Base-by-base conservation (phyloP, 2,329 filamentous ascomycete genomes). In the Aspergillus sp. region DNA sequence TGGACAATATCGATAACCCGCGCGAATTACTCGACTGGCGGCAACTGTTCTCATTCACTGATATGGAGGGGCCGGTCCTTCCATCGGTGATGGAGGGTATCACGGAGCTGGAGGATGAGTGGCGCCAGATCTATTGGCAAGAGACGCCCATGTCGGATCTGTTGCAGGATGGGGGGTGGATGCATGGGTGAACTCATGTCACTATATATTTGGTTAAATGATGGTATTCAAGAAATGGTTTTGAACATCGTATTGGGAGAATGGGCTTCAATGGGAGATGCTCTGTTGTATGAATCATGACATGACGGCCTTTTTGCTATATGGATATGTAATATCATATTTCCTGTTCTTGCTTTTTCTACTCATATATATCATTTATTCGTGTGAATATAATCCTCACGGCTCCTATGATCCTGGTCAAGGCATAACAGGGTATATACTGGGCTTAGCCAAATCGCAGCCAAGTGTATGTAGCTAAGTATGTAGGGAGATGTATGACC, bases 61-160 rank as follows among this genome's bases (percentile, higher is more conserved):
- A 78, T 60, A 64, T 74, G 17, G 77, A 78, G 15, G 71, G 77
- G 28, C 72, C 76, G 3, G 70, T 72, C 5, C 74, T 73, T 6
- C 74, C 76, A 3, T 73, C 78, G 64, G 69, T 73, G 6, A 69
- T 76, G 50, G 77, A 79, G 53, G 74, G 75, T 22, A 65, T 79
- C 4, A 72, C 75, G 5, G 76, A 79, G 52, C 69, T 79, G 59
- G 77, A 79, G 65, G 75, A 79, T 46, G 78, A 80, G 66, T 80
- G 78, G 78, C 74, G 78, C n/a, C 77, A 79, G 62, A 74, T 80
- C 8, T 80, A 80, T 58, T 76, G 77, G 72, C 76, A 79, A 62
- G 77, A 80, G 57, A 75, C 76, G 1, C 76, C 75, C 3, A 76
- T 80, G 74, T 71, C 76, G 17, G 77, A 79, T 66, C 70, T 79